A percentile compares a stretch with the other conserved stretches of the same genome.
Conservation (phyloP, 177 flowering plant genomes). For the Vitis hybrid region DNA sequence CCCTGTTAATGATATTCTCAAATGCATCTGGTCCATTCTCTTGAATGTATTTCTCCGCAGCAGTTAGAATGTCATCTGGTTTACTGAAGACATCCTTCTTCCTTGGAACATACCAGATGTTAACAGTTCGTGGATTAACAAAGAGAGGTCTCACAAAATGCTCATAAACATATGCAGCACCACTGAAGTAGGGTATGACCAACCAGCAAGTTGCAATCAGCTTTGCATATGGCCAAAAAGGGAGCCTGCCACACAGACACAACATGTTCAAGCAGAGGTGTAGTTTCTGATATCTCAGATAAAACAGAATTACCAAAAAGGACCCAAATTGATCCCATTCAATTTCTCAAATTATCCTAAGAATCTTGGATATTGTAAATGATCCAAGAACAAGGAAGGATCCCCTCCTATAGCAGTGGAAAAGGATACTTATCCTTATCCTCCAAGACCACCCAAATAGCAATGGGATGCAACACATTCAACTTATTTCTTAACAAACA, state of each 20-base stretch:
- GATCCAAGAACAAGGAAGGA: too few species aligned
- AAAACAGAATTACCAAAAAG: neutral
- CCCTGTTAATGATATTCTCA: slow-evolving; percentile 49
- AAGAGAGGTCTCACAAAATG: slow-evolving; percentile 50
- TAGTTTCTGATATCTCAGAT: too few species aligned
- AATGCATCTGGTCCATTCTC: slow-evolving; percentile 60
- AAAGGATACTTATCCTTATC: too few species aligned
- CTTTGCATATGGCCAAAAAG: slow-evolving; percentile 66
- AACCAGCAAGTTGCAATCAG: slow-evolving; percentile 60
- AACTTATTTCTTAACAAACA: too few species aligned
- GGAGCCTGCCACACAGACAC: slow-evolving; percentile 38
- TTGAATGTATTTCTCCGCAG: slow-evolving; percentile 60
- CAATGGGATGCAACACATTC: too few species aligned
- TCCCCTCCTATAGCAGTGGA: too few species aligned
- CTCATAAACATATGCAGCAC: slow-evolving; percentile 68
- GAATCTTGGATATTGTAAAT: too few species aligned
- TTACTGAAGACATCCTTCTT: slow-evolving; percentile 44
- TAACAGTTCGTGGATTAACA: slow-evolving; percentile 37
- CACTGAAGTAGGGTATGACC: slow-evolving; percentile 67
- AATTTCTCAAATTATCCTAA: neutral
- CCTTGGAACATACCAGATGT: slow-evolving; percentile 57
- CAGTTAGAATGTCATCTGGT: slow-evolving; percentile 57
- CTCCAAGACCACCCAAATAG: too few species aligned
- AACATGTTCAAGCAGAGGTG: neutral
- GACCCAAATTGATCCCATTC: too few species aligned